Evolutionary conservation across 139 green algal species (phyloP), one percentile per base, ranked within the genome.

Genomic region (Coelastrella sp.): DNA sequence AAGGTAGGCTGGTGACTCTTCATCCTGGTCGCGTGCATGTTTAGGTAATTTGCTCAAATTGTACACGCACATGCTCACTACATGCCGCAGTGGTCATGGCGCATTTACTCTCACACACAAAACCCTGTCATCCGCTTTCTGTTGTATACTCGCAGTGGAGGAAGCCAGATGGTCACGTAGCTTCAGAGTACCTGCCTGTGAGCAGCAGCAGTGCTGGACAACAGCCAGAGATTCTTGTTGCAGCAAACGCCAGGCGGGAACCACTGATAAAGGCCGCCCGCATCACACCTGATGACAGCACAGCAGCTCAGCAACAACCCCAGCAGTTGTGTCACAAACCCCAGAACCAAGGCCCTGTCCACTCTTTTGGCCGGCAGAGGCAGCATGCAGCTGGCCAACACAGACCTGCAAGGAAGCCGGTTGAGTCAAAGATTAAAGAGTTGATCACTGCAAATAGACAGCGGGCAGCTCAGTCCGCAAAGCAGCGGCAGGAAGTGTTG

Each of bases 381-480:
- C 37, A 6, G 23, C 17, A n/a, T 8, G 53, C 19, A 13, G 53
- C 53, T 27, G 35, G 76, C 72, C 48, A 82, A 34, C 74, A 64
- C n/a, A 43, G 45, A 30, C 72, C 25, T 21, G 21, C 45, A 57
- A 57, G 45, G 15, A 57, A 13, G 19, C 35, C 41, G 27, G 53
- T 21, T 64, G 53, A 81, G 74, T 81, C 74, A 19, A 51, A 68
- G 74, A 51, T 81, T 32, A 68, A 69, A 34, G 34, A 69, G 51
- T n/a, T 32, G 5, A 38, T 81, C 23, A 51, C 34, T 53, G 74
- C 74, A 50, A 69, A 50, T 51, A 32, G 35, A 51, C 74, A 51
- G 51, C 34, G 69, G 74, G 74, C 51, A 25, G 50, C 74, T 9
- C 32, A 21, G 19, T 34, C 23, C 25, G 23, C 35, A 51, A 50